phyloP scores from a whole-genome alignment of 2,329 filamentous ascomycete genomes.

The Didymella pinodella region DNA sequence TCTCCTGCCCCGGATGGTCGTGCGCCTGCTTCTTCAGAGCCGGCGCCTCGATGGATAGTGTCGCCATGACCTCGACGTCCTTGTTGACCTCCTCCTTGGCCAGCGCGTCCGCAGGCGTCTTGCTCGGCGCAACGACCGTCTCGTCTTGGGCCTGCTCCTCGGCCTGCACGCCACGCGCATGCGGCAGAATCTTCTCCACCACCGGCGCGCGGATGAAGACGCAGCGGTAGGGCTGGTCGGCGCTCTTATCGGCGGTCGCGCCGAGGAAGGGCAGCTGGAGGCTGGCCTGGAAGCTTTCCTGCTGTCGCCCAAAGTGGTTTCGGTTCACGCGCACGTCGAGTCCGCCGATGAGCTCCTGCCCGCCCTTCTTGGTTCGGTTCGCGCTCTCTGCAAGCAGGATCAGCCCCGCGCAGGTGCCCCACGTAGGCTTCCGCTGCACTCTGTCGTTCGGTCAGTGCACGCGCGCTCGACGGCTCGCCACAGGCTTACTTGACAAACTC shows the following conservation, averaged over 20 bases:
- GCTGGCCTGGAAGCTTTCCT: constrained; percentile 85
- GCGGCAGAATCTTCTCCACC: constrained; percentile 79
- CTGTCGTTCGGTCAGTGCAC: constrained; percentile 55
- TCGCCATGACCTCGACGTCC: constrained; percentile 66
- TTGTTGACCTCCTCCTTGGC: constrained; percentile 56
- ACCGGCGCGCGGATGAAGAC: constrained; percentile 96
- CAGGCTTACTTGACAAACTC: constrained; percentile 86
- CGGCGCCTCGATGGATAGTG: constrained; percentile 61
- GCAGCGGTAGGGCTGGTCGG: constrained; percentile 70
- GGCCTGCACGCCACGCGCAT: constrained; percentile 59
- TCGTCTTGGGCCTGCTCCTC: constrained; percentile 58
- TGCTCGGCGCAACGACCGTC: constrained; percentile 66
- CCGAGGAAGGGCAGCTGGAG: constrained; percentile 75
- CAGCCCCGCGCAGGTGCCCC: constrained; percentile 95
- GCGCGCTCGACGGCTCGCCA: background rate
- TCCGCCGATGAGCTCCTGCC: constrained; percentile 92
- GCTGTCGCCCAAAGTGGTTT: constrained; percentile 94
- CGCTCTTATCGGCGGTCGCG: constrained; percentile 35
- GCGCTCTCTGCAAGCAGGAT: constrained; percentile 89
- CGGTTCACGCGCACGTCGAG: constrained; percentile 89
- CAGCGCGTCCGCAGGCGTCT: constrained; percentile 55
- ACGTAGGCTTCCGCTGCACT: constrained; percentile 79
- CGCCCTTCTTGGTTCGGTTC: constrained; percentile 86
- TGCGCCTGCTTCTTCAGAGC: constrained; percentile 58
- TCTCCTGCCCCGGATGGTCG: constrained; percentile 55